Base-by-base conservation (phyloP, 176 grass and related monocot species). In the Zoysia pacifica region DNA sequence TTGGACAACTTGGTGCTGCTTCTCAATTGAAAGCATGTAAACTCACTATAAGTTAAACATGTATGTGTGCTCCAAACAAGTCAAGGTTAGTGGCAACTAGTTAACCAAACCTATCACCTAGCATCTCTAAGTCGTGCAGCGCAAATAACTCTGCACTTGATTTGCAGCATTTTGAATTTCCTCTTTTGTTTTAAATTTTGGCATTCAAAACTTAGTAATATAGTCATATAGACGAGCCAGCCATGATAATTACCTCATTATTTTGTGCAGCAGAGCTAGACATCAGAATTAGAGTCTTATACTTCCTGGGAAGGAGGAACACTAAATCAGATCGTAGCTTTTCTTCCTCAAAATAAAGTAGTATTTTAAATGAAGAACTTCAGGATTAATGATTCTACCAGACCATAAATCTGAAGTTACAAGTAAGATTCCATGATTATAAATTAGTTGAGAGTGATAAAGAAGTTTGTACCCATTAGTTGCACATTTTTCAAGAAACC, bases 401-500 rank as follows among this genome's bases (percentile, higher is more conserved):
- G 11, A 53, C 11, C 3, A 16, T 28, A 19, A 53, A 59, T 48
- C 40, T 43, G 7, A 79, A 60, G 6, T 51, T 47, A 48, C 14
- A 65, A 3, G 1, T 38, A 55, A 20, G 63, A 59, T 47, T 50
- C 56, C 15, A 40, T 60, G 40, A 55, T 41, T 65, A 74, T 61
- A 36, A 7, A 83, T 37, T 67, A 41, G 4, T 65, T 71, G 13
- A 62, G 8, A 69, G 59, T 35, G 11, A 76, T 40, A 56, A 53
- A 19, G 77, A 73, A 48, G 44, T 55, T 8, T 48, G 36, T 86
- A 97, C 94, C 94, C 85, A 48, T 78, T 79, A 48, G 78, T 73
- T 77, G 89, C 73, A 56, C 91, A 94, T 76, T 86, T 90, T 79
- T 97, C 82, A 0, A 94, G 89, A 84, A 97, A 97, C 20, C 85